Conservation (phyloP, 495 filamentous ascomycete species). For the Aspergillus ostianus region DNA sequence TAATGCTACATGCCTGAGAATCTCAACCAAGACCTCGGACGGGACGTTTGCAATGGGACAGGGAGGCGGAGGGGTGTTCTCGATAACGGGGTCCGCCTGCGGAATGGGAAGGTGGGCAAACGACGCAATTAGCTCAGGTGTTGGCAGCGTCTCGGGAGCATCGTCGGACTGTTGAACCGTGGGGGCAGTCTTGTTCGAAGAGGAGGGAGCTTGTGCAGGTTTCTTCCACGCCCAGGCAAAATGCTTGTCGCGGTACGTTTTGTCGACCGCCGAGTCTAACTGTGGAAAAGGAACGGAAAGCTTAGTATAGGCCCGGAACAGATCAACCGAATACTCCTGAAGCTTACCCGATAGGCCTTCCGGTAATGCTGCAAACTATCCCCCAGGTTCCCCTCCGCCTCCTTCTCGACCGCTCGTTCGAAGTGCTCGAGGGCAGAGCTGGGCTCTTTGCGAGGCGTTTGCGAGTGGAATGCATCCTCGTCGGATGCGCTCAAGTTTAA, state of each 20-base stretch:
- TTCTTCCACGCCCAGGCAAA: constrained; percentile 64
- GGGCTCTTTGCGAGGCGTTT: constrained; percentile 49
- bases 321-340: constrained; percentile 5
- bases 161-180: constrained; percentile 49
- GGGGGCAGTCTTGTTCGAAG: constrained; percentile 47
- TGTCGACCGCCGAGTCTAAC: constrained; percentile 82
- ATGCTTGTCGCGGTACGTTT: constrained; percentile 85
- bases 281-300: constrained; percentile 26
- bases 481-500: constrained; percentile 31
- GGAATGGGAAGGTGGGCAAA: constrained; percentile 69
- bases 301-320: constrained; percentile 18
- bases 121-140: constrained; percentile 67
- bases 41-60: constrained; percentile 79
- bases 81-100: constrained; percentile 53
- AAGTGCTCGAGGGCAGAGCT: constrained; percentile 87
- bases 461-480: constrained; percentile 32
- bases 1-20: constrained; percentile 67
- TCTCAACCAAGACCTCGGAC: constrained; percentile 76
- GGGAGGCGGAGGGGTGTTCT: constrained; percentile 64
- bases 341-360: constrained; percentile 75
- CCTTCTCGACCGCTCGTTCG: constrained; percentile 86
- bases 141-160: constrained; percentile 47
- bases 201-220: constrained; percentile 50
- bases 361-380: constrained; percentile 89
- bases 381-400: constrained; percentile 77